phyloP scores from a whole-genome alignment of 768 basidiomycete genomes.

The Boletales sp. region DNA sequence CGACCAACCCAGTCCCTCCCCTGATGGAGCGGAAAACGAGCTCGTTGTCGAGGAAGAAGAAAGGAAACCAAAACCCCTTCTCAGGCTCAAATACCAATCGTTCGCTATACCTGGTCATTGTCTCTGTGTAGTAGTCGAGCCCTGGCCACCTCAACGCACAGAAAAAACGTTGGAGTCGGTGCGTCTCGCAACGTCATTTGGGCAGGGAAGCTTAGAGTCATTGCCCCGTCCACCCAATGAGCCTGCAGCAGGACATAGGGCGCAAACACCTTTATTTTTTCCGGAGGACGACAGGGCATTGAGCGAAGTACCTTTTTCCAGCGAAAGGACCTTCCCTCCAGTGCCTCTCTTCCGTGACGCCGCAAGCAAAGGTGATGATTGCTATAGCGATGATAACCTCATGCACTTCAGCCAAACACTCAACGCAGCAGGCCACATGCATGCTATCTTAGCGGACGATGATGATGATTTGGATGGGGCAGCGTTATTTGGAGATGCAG shows the following conservation, averaged over 20 bases:
- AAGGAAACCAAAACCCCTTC: slow-evolving; percentile 65
- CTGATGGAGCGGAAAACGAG: slow-evolving; percentile 26
- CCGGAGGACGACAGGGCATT: slow-evolving; percentile 53
- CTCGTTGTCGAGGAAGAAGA: slow-evolving; percentile 57
- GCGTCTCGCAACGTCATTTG: slow-evolving; percentile 25
- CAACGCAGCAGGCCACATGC: slow-evolving; percentile 51
- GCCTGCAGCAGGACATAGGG: slow-evolving; percentile 32
- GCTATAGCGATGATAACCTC: slow-evolving; percentile 50
- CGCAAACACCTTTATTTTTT: slow-evolving; percentile 67
- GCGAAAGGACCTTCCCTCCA: slow-evolving; percentile 31
- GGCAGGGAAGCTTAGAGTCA: slow-evolving; percentile 26
- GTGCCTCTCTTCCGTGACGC: slow-evolving; percentile 45
- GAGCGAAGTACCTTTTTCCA: slow-evolving; percentile 33
- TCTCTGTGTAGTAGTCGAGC: slow-evolving; percentile 81
- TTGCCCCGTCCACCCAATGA: slow-evolving; percentile 17
- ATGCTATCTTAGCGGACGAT: slow-evolving; percentile 60
- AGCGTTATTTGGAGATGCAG: slow-evolving; percentile 78
- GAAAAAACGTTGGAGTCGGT: slow-evolving; percentile 31
- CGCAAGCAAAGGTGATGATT: slow-evolving; percentile 31
- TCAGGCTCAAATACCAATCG: slow-evolving; percentile 65
- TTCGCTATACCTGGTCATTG: slow-evolving; percentile 70
- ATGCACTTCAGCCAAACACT: slow-evolving; percentile 75
- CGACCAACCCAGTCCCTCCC: not conserved
- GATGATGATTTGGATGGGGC: slow-evolving; percentile 75
- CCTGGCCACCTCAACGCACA: slow-evolving; percentile 57